Evolutionary conservation across 257 asterid genomes (phyloP).

Genomic region (Jaltomata sinuosa): DNA sequence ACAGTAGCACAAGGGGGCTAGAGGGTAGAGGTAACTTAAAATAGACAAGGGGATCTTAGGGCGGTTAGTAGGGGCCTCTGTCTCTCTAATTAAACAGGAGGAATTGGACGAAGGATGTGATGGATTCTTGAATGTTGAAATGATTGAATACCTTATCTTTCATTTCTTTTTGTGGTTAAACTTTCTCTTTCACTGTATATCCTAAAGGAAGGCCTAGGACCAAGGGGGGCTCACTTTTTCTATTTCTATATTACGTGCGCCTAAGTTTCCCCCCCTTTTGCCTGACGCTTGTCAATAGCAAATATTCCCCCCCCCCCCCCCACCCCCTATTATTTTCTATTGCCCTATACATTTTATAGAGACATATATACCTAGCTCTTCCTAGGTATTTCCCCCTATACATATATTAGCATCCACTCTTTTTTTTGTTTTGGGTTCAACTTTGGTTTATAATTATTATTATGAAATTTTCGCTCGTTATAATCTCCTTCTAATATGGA

Average conservation of each 20-base stretch:
- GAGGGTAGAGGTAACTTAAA: background rate
- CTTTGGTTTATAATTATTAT: background rate
- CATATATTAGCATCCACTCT: background rate
- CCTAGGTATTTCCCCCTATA: background rate
- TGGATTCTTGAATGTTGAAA: slow-evolving; percentile 8
- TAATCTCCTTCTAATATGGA: too few relatives aligned
- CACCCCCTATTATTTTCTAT: background rate
- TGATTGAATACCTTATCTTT: background rate
- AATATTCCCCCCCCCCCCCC: too few relatives aligned
- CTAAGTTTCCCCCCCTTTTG: slow-evolving; percentile 5
- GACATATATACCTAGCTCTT: background rate
- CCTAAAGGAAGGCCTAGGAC: background rate
- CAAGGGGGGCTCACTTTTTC: background rate
- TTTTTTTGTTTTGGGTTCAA: too few relatives aligned
- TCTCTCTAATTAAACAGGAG: background rate
- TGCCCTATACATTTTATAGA: background rate
- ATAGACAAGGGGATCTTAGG: slow-evolving; percentile 1
- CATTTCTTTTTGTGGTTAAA: background rate
- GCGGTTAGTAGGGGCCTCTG: slow-evolving; percentile 10
- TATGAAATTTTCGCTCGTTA: too few relatives aligned
- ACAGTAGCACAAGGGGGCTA: background rate
- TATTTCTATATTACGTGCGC: slow-evolving; percentile 3
- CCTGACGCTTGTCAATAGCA: slow-evolving; percentile 12
- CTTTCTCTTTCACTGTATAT: background rate
- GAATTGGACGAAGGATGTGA: slow-evolving; percentile 19